Evolutionary conservation across 2,329 filamentous ascomycete species (phyloP).

Genomic region (Herpotrichia juniperi): DNA sequence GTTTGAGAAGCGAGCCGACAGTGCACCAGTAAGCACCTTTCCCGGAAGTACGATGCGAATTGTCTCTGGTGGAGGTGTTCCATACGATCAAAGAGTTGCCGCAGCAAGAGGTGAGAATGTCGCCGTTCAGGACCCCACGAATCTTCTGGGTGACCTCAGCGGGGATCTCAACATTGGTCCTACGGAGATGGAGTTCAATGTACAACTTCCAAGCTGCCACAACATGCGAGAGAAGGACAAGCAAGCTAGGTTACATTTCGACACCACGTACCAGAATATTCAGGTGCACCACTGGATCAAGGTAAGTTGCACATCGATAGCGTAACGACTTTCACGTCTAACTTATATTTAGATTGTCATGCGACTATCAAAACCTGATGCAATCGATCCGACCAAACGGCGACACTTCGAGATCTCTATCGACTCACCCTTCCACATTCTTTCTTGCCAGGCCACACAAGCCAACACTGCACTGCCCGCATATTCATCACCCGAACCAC

Average conservation of each 20-base stretch:
- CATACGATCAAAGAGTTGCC: conserved; percentile 64
- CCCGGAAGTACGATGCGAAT: conserved; percentile 78
- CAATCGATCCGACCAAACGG: conserved; percentile 76
- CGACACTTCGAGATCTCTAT: conserved; percentile 96
- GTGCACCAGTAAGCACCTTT: conserved; percentile 73
- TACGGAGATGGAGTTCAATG: conserved; percentile 93
- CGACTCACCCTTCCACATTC: conserved; percentile 91
- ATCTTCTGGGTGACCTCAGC: conserved; percentile 80
- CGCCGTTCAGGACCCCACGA: conserved; percentile 62
- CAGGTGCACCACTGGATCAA: conserved; percentile 98
- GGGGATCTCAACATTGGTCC: conserved; percentile 80
- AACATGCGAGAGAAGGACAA: conserved; percentile 77
- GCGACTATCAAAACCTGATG: conserved; percentile 84
- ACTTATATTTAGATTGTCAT: conserved; percentile 75
- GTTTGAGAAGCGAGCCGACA: conserved; percentile 86
- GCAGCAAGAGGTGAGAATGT: conserved; percentile 63
- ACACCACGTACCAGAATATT: conserved; percentile 92
- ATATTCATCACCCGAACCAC: conserved; percentile 66
- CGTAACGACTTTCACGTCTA: conserved; percentile 5
- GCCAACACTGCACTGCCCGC: conserved; percentile 85
- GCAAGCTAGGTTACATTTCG: conserved; percentile 74
- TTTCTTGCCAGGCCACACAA: conserved; percentile 91
- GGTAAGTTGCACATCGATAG: conserved; percentile 56
- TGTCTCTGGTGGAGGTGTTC: conserved; percentile 79
- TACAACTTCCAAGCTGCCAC: conserved; percentile 87